Evolutionary conservation across 73 alveolate genomes (phyloP), one percentile per base, ranked within the genome.

Genomic region (Urostyla sp.): DNA sequence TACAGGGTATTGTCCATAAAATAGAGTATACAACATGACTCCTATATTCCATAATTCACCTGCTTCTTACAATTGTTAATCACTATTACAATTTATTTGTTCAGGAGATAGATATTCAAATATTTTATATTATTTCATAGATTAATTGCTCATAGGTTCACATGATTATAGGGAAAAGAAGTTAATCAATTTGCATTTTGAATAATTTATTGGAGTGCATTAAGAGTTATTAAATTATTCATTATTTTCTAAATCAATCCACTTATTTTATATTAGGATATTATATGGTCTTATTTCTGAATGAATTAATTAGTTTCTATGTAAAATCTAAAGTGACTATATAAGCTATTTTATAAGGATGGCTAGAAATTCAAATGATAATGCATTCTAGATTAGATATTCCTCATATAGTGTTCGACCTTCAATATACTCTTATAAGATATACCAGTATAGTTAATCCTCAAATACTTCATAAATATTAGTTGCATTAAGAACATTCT

Each of bases 21-120:
- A 69, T 3, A 69, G 83, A 5, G 48, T 69, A 69, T 69, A 69
- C 37, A 49, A 38, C 27, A 69, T 69, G 20, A 69, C 83, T 2
- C 83, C 83, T 1, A 69, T 7, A 49, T 69, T 69, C 83, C 83
- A 69, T 43, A 69, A 4, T 34, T 69, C 83, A 27, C 83, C 83
- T 8, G 83, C 83, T 23, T 69, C 48, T 69, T 46, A 46, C 72
- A 69, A 46, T 24, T 2, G 10, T 1, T 2, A 30, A 48, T 69
- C 83, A 27, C 40, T 24, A 2, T 67, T 24, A 1, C 23, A 46
- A 30, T 69, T 69, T 6, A 69, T 69, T 31, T 69, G 30, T 34
- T 69, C 83, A n/a, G 83, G 83, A 6, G 83, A 69, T 4, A 69
- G 55, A 28, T 69, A 69, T 32, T 69, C 83, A 21, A 69, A 67